Conservation (phyloP, 2,329 filamentous ascomycete genomes). For the Talaromyces atroroseus region DNA sequence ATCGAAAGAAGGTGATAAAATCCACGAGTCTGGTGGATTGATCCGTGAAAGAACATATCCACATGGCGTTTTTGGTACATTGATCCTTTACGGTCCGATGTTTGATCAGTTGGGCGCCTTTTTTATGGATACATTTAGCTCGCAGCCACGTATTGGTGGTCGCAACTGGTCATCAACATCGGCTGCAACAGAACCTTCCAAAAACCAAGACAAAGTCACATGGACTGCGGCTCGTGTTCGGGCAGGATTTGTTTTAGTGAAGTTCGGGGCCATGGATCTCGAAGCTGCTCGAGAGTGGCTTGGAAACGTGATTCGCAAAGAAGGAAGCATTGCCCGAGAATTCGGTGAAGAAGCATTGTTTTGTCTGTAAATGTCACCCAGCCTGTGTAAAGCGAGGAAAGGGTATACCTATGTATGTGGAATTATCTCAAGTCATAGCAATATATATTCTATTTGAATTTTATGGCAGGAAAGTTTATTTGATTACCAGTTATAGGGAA, state of each 20-base stretch:
- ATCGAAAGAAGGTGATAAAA: background rate
- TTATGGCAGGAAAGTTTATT: background rate
- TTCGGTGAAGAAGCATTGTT: conserved; percentile 80
- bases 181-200: conserved; percentile 29
- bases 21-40: background rate
- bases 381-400: background rate
- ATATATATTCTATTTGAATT: background rate
- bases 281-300: conserved; percentile 80
- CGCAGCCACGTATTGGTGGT: conserved; percentile 73
- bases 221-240: conserved; percentile 80
- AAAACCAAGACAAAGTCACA: conserved; percentile 50
- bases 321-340: conserved; percentile 62
- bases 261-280: conserved; percentile 77
- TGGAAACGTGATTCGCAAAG: conserved; percentile 64
- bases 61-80: conserved; percentile 72
- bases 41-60: conserved; percentile 61
- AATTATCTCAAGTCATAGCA: background rate
- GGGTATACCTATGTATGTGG: background rate
- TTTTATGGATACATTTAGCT: conserved; percentile 72
- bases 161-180: conserved; percentile 59
- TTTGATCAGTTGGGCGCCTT: conserved; percentile 64
- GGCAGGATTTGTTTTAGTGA: conserved; percentile 75
- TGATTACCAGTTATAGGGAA: background rate
- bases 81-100: conserved; percentile 71
- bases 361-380: conserved; percentile 49